phyloP scores from a whole-genome alignment of 306 rosid genomes.

The Begonia peltatifolia region DNA sequence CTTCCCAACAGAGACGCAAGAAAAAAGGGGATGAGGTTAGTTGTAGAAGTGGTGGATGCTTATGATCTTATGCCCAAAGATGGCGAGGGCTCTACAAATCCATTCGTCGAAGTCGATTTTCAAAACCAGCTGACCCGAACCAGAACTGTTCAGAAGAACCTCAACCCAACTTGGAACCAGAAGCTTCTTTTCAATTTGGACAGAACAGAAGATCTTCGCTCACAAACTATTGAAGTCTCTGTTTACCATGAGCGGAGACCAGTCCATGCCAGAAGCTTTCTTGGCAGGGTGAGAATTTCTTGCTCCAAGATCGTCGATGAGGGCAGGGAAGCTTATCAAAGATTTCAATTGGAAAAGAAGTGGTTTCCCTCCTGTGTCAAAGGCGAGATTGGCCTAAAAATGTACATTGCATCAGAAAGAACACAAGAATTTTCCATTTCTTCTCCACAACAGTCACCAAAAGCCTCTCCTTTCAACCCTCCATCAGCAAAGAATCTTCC shows the following conservation, averaged over 20 bases:
- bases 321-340: conserved; percentile 56
- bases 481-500: conserved; percentile 11
- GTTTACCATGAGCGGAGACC: conserved; percentile 37
- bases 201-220: conserved; percentile 26
- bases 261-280: conserved; percentile 26
- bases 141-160: conserved; percentile 48
- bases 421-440: conserved; percentile 16
- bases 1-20: neutral
- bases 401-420: conserved; percentile 30
- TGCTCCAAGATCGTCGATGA: conserved; percentile 44
- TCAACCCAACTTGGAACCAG: conserved; percentile 47
- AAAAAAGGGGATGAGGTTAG: conserved; percentile 46
- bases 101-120: conserved; percentile 55
- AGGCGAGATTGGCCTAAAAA: conserved; percentile 69
- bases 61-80: conserved; percentile 62
- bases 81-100: conserved; percentile 45
- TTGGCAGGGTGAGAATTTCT: conserved; percentile 53
- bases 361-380: conserved; percentile 47
- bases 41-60: conserved; percentile 46
- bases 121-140: conserved; percentile 42
- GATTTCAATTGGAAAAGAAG: conserved; percentile 38
- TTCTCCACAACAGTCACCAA: conserved; percentile 12
- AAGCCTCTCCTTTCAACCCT: conserved; percentile 15
- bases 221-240: conserved; percentile 29
- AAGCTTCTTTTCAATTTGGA: conserved; percentile 31